Percentiles rank a stretch among this genome's conserved stretches.
Conservation (phyloP, 305 asterid genomes). For the Fraxinus platypoda region DNA sequence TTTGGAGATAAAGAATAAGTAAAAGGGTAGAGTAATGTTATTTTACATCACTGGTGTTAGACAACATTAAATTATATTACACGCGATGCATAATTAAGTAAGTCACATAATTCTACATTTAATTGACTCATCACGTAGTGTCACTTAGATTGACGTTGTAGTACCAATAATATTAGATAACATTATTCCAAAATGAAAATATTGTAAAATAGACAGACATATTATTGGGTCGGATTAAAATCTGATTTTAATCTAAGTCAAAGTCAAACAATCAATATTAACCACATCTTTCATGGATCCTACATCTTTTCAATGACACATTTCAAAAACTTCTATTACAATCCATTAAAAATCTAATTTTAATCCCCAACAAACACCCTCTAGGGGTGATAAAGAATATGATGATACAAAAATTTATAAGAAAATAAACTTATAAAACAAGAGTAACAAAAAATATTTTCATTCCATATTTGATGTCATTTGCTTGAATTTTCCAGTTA, state of each 20-base stretch:
- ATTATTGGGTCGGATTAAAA: no score
- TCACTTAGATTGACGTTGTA: background rate
- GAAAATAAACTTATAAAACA: background rate
- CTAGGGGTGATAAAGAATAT: background rate
- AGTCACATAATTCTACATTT: background rate
- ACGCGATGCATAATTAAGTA: background rate
- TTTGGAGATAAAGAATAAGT: background rate
- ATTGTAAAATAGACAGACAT: background rate
- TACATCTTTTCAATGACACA: no score
- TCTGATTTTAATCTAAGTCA: no score
- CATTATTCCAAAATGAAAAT: background rate
- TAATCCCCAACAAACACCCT: no score
- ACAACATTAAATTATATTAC: no score
- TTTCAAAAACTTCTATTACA: no score
- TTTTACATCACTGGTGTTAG: background rate
- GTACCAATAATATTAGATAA: background rate
- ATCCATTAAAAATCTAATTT: no score
- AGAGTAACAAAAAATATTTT: background rate
- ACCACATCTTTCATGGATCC: no score
- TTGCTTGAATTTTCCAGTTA: background rate
- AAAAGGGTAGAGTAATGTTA: background rate
- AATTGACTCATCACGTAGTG: background rate
- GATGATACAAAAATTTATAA: background rate
- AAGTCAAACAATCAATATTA: no score
- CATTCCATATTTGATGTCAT: background rate